Evolutionary conservation across 768 basidiomycete genomes (phyloP).

Genomic region (Galerina sulciceps): DNA sequence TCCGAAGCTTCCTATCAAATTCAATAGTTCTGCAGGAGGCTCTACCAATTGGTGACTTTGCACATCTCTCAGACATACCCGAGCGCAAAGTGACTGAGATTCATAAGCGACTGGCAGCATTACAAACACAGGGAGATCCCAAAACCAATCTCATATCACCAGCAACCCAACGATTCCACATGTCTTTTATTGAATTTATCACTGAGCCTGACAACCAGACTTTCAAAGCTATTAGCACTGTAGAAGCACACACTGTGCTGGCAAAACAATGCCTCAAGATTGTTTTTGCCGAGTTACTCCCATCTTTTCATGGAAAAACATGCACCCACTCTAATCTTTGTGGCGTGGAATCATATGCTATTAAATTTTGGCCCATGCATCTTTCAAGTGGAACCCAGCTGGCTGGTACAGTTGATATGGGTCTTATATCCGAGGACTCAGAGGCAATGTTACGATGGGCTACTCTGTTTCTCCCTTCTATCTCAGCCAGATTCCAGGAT

Average conservation of each 20-base stretch:
- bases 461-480: neutral
- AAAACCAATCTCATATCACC: neutral
- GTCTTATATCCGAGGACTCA: neutral
- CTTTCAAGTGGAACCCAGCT: neutral
- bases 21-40: too few species aligned
- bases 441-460: neutral
- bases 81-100: neutral
- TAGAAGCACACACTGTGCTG: too few species aligned
- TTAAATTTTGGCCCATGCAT: neutral
- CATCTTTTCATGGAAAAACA: too few species aligned
- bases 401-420: neutral
- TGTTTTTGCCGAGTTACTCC: too few species aligned
- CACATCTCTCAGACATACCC: neutral
- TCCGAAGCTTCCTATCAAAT: too few species aligned
- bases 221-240: too few species aligned
- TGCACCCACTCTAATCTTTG: neutral
- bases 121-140: neutral
- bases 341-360: neutral
- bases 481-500: neutral
- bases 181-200: neutral
- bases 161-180: neutral
- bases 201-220: too few species aligned
- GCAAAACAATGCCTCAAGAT: too few species aligned
- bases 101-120: neutral
- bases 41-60: neutral